Evolutionary conservation across 2,329 filamentous ascomycete genomes (phyloP), one percentile per base, ranked within the genome.

Genomic region (Diplocarpon mali): DNA sequence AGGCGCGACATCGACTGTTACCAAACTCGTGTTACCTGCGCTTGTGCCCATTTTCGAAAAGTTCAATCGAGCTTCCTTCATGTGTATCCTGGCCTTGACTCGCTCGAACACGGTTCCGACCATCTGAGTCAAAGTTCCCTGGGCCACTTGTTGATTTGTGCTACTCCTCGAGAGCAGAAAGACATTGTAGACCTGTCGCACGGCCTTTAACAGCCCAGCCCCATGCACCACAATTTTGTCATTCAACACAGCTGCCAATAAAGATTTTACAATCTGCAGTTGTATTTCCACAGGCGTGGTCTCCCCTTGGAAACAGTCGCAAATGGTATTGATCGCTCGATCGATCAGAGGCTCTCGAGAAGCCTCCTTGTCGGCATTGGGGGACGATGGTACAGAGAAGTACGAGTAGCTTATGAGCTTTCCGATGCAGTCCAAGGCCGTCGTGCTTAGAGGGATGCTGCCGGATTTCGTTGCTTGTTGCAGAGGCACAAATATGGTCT

Each of bases 331-430:
- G 60, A 98, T 98, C 47, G 93, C 92, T 53, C 90, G 78, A 67
- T 98, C 93, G 61, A 98, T 98, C 54, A 98, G 72, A 13, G 90
- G 89, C 3, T 83, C 71, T 34, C 70, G 69, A 40, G 60, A 57
- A 46, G 54, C 57, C 38, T 68, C 67, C 45, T 59, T 57, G 44
- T 64, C 59, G 38, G 57, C 53, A 50, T 60, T 59, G 29, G 67
- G 64, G 16, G 66, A 65, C 41, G 69, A 70, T 30, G 81, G 76
- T 40, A 86, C 77, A 39, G 90, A 90, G 65, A 98, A 96, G 71
- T 96, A 96, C 14, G 92, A 95, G 65, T 95, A 98, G 59, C 90
- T 95, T 62, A 96, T 96, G 51, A 98, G 80, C 70, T 98, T 98
- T 59, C 93, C 92, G 58, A 98, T 95, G 67, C 90, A 96, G 67